Percentiles rank a stretch among this genome's conserved stretches.
Evolutionary conservation across 2,329 filamentous ascomycete species (phyloP).

Genomic region (Lachnellula arida): DNA sequence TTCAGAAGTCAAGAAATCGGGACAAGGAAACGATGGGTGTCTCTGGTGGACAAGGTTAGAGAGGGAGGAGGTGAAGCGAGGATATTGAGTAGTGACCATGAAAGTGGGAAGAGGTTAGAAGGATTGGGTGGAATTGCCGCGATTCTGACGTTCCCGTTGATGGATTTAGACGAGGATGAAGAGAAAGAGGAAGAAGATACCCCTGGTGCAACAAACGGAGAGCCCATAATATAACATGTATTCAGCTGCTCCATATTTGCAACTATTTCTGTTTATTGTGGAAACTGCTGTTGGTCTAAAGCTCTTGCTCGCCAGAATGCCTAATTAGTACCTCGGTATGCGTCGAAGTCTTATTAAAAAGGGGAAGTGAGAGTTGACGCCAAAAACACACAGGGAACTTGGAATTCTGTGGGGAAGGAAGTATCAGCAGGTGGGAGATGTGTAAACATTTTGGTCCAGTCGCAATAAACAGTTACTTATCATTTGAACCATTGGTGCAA

Average conservation of each 20-base stretch:
- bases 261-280: neutral
- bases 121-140: conserved; percentile 84
- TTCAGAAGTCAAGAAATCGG: conserved; percentile 79
- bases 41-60: conserved; percentile 81
- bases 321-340: too few relatives aligned
- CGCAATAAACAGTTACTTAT: neutral
- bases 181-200: conserved; percentile 33
- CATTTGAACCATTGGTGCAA: neutral
- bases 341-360: too few relatives aligned
- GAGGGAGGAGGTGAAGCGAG: conserved; percentile 81
- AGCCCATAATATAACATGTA: conserved; percentile 2
- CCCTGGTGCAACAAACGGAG: conserved; percentile 9
- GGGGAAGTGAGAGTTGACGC: too few relatives aligned
- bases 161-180: conserved; percentile 70
- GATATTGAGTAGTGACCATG: conserved; percentile 88
- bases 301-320: too few relatives aligned
- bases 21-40: conserved; percentile 75
- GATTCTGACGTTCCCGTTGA: conserved; percentile 82
- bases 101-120: conserved; percentile 82
- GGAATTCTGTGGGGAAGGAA: too few relatives aligned
- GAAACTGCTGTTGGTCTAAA: neutral
- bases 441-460: neutral
- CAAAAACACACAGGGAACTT: too few relatives aligned
- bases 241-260: neutral
- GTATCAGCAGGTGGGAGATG: neutral